Evolutionary conservation across 2,329 filamentous ascomycete species (phyloP), one percentile per base, ranked within the genome.

Genomic region (Huntiella abstrusa): DNA sequence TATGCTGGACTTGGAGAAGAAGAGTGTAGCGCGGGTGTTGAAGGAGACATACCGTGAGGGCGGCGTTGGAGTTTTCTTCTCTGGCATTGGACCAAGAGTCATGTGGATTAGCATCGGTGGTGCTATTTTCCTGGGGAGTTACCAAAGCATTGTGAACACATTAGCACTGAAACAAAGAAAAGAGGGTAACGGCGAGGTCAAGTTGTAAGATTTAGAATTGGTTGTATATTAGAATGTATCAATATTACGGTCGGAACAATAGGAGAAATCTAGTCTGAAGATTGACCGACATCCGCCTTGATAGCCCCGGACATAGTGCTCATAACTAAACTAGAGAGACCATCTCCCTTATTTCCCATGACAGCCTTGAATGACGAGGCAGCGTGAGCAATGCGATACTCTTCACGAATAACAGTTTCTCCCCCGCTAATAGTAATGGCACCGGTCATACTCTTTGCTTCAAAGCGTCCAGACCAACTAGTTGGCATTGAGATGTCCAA

Each of bases 61-160:
- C 51, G 82, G 83, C 1, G 59, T 74, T 4, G 63, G 69, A 51
- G 77, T 78, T 0, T 85, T 87, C 60, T 85, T 87, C 55, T 73
- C 77, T 1, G 83, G 81, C 1, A 70, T 79, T 40, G 86, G 81
- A 12, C 91, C 91, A 1, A 70, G 91, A 45, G 79, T 94, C 7
- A 80, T 84, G 51, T 96, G 91, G 87, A 98, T 98, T 58, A 91
- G 84, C 54, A 80, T 84, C 48, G 91, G 91, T 3, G 91, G 91
- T 1, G 85, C 88, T 8, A 85, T 98, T 33, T 98, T 98, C 64
- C 61, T 96, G 57, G 91, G 88, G 1, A 88, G 82, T 55, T 95
- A 95, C 61, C 85, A 94, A 61, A 91, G 79, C 75, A 81, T 78
- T 16, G 80, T 79, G 55, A 94, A 94, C 64, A 66, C 39, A 5